Base-by-base conservation (phyloP, 139 green algal species). In the Limnomonas spitsbergensis region DNA sequence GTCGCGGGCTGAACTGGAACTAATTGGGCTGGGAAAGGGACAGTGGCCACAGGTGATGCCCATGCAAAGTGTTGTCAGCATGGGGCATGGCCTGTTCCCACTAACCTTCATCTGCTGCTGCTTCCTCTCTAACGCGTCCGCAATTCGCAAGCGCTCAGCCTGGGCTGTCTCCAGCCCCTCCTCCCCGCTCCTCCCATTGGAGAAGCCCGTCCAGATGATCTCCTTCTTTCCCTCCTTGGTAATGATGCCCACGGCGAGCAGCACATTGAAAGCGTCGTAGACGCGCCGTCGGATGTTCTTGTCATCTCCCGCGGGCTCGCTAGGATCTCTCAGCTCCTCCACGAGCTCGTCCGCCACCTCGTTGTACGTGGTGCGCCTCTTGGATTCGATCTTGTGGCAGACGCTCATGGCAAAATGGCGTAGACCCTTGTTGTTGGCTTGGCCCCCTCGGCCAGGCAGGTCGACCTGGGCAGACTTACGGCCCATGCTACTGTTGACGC, bases 261-360 rank as follows among this genome's bases (percentile, higher is more conserved):
- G 89, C 78, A 99, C 96, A 81, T 99, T 99, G 39, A 99, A 91
- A 0, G 95, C 96, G 75, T 99, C 96, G 76, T 99, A 99, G 75
- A 98, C 96, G 0, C 96, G 90, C 29, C 95, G 88, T 47, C 70
- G 34, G n/a, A 77, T 66, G 70, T 77, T 77, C 70, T 77, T 77
- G 14, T 61, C 47, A 20, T 61, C 47, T 29, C 47, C 47, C 47
- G 14, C 47, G 47, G 47, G 20, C 20, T 61, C 47, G 20, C 47
- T 29, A 20, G 47, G 47, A 61, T 42, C 68, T 32, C 42, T 74
- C 67, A 88, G 84, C 82, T 88, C 80, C n/a, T 53, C 61, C 2
- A 98, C 93, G 27, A 99, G 89, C 86, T 96, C 94, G 73, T 99
- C 94, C 1, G 95, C 95, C 2, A 99, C 95, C 76, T 99, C 93